Evolutionary conservation across 139 green algal genomes (phyloP).

Genomic region (Chlamydomonas sphaeroides): DNA sequence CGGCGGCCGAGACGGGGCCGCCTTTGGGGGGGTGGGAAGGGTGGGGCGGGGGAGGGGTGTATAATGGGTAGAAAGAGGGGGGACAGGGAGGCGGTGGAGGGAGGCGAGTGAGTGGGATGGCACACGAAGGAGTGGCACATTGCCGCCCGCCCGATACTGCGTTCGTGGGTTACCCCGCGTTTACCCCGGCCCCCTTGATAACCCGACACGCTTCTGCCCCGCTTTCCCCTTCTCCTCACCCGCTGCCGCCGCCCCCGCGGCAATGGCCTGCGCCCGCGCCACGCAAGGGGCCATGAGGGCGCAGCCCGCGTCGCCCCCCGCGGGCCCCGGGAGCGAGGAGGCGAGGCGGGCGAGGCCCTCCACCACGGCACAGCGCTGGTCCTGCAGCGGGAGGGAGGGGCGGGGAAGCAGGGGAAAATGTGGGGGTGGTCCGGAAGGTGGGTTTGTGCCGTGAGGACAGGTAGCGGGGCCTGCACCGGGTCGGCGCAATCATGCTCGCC

Average conservation of each 20-base stretch:
- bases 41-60: too few species aligned
- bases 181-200: neutral
- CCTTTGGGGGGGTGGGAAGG: neutral
- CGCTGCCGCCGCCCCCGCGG: conserved; percentile 3
- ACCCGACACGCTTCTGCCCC: neutral
- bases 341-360: conserved; percentile 72
- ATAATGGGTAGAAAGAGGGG: neutral
- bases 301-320: conserved; percentile 40
- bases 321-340: conserved; percentile 36
- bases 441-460: too few species aligned
- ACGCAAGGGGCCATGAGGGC: conserved; percentile 48
- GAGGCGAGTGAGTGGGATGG: neutral
- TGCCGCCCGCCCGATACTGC: too few species aligned
- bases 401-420: too few species aligned
- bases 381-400: too few species aligned
- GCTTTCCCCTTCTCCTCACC: too few species aligned
- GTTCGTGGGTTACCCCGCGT: too few species aligned
- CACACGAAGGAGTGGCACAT: too few species aligned
- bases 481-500: too few species aligned
- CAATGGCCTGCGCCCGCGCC: conserved; percentile 36
- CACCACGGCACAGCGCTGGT: conserved; percentile 59
- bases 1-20: conserved; percentile 6
- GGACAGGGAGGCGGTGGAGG: too few species aligned
- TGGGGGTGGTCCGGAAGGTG: too few species aligned
- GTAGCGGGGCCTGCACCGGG: too few species aligned